Percentiles rank a stretch among this genome's conserved stretches.
Conservation (phyloP, 2,329 filamentous ascomycete species). For the Neofusicoccum kwambonambiense region DNA sequence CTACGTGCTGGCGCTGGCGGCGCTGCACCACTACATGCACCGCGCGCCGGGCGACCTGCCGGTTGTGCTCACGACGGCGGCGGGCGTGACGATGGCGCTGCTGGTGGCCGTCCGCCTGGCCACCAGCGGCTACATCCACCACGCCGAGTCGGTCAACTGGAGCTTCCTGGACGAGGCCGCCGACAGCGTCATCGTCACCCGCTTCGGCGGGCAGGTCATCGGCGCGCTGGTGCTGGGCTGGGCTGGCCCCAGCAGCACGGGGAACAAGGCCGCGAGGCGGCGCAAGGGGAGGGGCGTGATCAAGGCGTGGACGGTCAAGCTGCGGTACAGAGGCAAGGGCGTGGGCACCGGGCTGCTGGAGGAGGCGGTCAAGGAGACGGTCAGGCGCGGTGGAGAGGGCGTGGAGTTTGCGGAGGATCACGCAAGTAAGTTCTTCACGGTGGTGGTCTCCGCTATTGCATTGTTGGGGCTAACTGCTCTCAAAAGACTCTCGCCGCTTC, state of each 20-base stretch:
- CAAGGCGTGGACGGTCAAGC: constrained; percentile 76
- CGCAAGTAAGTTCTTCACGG: constrained; percentile 59
- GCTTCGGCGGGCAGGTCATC: constrained; percentile 67
- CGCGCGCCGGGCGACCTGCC: constrained; percentile 51
- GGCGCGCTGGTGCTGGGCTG: constrained; percentile 69
- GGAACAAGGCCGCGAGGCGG: constrained; percentile 42
- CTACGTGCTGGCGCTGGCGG: constrained; percentile 38
- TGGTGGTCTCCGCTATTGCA: background rate
- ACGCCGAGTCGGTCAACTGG: constrained; percentile 62
- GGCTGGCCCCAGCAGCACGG: constrained; percentile 47
- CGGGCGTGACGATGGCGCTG: constrained; percentile 62
- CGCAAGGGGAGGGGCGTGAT: constrained; percentile 65
- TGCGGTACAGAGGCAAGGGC: constrained; percentile 67
- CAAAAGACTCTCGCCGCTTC: constrained; percentile 8
- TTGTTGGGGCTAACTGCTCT: background rate
- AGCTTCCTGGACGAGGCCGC: constrained; percentile 57
- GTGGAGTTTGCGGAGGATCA: constrained; percentile 75
- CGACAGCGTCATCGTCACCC: constrained; percentile 54
- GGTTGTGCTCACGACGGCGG: constrained; percentile 57
- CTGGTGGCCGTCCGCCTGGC: constrained; percentile 61
- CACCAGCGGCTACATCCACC: constrained; percentile 60
- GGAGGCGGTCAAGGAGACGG: constrained; percentile 67
- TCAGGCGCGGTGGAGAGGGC: constrained; percentile 66
- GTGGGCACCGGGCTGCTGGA: constrained; percentile 71
- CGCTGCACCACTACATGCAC: constrained; percentile 42